Evolutionary conservation across 257 asterid species (phyloP).

Genomic region (Forsythia viridissima): DNA sequence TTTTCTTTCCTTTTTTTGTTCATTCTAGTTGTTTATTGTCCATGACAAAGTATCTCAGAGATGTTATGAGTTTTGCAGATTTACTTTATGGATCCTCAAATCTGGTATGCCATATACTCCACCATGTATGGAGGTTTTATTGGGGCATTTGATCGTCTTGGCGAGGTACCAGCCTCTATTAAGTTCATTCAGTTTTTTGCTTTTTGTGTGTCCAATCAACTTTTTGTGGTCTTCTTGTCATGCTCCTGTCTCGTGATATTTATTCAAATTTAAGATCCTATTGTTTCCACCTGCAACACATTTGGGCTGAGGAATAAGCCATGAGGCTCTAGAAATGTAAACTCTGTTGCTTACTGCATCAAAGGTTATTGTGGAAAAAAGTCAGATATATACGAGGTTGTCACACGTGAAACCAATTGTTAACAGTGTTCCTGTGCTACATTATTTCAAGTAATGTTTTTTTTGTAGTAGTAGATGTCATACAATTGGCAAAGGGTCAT

Average conservation of each 20-base stretch:
- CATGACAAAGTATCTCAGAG: neutral
- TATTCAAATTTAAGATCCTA: neutral
- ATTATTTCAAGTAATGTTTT: neutral
- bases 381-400: neutral
- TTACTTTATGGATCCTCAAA: slow-evolving; percentile 84
- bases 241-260: neutral
- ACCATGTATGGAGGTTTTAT: slow-evolving; percentile 57
- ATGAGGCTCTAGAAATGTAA: neutral
- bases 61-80: slow-evolving; percentile 39
- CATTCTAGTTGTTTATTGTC: neutral
- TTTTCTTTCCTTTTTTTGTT: neutral
- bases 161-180: slow-evolving; percentile 48
- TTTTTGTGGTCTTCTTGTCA: neutral
- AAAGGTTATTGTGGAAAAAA: neutral
- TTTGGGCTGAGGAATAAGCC: neutral
- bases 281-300: neutral
- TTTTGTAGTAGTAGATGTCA: neutral
- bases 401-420: neutral
- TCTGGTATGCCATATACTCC: slow-evolving; percentile 63
- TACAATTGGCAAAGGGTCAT: neutral
- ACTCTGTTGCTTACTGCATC: neutral
- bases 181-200: neutral
- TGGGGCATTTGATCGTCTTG: slow-evolving; percentile 68
- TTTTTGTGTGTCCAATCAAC: neutral
- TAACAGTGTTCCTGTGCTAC: neutral